Evolutionary conservation across 805 yeast genomes (phyloP), one percentile per base, ranked within the genome.

Genomic region (Candida oleophila): DNA sequence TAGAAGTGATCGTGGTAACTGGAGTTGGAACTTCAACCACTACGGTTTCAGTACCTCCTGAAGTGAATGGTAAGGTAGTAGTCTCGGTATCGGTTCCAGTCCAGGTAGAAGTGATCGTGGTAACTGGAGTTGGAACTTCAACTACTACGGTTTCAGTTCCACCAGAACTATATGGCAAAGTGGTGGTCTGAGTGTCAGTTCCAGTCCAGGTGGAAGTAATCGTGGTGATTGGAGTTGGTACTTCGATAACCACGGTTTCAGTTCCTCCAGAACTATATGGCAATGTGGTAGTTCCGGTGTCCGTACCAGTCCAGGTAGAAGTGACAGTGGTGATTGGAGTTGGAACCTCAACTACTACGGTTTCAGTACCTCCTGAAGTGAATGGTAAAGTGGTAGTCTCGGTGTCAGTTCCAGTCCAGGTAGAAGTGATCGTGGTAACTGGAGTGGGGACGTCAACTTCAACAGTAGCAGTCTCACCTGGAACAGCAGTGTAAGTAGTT

Each of bases 81-180:
- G 32, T 21, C 5, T 55, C 28, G 18, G 49, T 48, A 12, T 33
- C 41, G 12, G 43, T 4, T 15, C 59, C 43, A 4, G 52, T 52
- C 51, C 50, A 53, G 3, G 51, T 45, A 21, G 2, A 3, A 1
- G 97, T 91, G 67, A 85, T 86, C 56, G 64, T 53, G 19, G 48
- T 52, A 42, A 48, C 45, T 18, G 58, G 54, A 40, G 43, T 49
- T 5, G 62, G 62, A 19, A 51, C 50, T 3, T 53, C 49, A 3
- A 56, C 52, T 22, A 46, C 28, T 12, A 49, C 20, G 12, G 50
- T 48, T 28, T 48, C 56, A 8, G 65, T 62, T 3, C 47, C 38
- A 18, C 40, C 40, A 15, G 25, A 38, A 9, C 22, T 15, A 19
- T 14, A 19, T 19, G 51, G 30, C 9, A 28, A 46, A 12, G 57